These are phyloP conservation scores for Chrysoporthe austroafricana DNA, from an alignment of 2,329 filamentous ascomycete genomes.

Conservation along the genomic window DNA sequence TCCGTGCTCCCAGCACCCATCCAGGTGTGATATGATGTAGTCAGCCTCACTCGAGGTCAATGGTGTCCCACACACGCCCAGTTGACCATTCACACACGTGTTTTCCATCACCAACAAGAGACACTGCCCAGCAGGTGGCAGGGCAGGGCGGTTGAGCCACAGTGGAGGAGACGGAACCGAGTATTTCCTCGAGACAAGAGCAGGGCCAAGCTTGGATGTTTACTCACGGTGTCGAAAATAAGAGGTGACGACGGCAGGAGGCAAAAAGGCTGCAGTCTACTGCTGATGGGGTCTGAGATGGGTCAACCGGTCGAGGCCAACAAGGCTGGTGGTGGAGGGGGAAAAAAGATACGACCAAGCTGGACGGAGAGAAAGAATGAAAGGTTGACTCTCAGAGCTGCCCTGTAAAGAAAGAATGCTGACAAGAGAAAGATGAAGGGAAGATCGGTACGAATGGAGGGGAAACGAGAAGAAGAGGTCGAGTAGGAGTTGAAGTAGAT, in stretches of 20 bases:
- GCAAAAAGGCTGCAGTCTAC: background rate
- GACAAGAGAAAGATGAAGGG: constrained; percentile 1
- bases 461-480: background rate
- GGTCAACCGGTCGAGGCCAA: constrained; percentile 12
- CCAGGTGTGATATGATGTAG: background rate
- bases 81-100: background rate
- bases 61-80: background rate
- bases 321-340: background rate
- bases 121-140: too few species aligned
- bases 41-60: too few species aligned
- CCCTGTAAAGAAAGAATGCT: constrained; percentile 13
- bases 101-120: too few species aligned
- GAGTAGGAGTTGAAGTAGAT: background rate
- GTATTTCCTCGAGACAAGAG: too few species aligned
- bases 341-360: background rate
- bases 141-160: too few species aligned
- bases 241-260: background rate
- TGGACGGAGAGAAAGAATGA: constrained; percentile 12
- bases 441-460: background rate
- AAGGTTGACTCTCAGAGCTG: constrained; percentile 20
- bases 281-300: background rate
- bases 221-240: constrained; percentile 7
- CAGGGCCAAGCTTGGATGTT: too few species aligned
- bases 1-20: background rate
- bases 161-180: too few species aligned